Base-by-base conservation (phyloP, 163 green algal genomes). In the Chlorella variabilis region DNA sequence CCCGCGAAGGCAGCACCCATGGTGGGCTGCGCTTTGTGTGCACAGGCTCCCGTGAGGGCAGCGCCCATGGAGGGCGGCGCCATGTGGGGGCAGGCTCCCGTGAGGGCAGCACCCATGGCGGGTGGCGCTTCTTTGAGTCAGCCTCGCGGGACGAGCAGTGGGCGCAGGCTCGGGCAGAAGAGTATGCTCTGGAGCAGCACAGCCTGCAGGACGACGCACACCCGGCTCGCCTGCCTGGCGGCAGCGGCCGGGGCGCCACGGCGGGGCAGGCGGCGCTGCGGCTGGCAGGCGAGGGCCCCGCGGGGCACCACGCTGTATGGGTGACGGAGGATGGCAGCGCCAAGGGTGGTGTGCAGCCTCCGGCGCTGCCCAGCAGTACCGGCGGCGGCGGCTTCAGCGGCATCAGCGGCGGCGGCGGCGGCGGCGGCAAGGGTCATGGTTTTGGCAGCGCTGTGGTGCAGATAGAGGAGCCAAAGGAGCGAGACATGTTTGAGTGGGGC, bases 381-480 rank as follows among this genome's bases (percentile, higher is more conserved):
- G 20, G 63, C 34, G 34, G 66, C 39, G 17, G 17, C 45, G 68
- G 68, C 68, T 31, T 25, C 42, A n/a, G 17, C 15, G 29, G 42
- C 68, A 39, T 23, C 51, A 33, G 18, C 51, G 67, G 62, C 15
- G 51, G 33, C 36, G 71, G 71, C 51, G 33, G 49, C 23, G 7
- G 70, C 21, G 17, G 71, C 71, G n/a, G 38, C 36, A 56, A 33
- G 25, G 42, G n/a, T 25, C 34, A 48, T 21, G 38, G 11, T 0
- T 80, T 80, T 56, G 75, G 18, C 11, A 15, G 27, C 3, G 75
- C 75, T 2, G 13, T 38, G 58, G 75, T 81, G 58, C 0, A 51
- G 58, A 71, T 81, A 17, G 75, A 81, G 59, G 59, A 71, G 29
- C n/a, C 58, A 2, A n/a, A 49, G 18, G 75, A 73, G 58, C 18